A percentile compares a stretch with the other conserved stretches of the same genome.
Conservation (phyloP, 257 asterid genomes). For the Lantana camara region DNA sequence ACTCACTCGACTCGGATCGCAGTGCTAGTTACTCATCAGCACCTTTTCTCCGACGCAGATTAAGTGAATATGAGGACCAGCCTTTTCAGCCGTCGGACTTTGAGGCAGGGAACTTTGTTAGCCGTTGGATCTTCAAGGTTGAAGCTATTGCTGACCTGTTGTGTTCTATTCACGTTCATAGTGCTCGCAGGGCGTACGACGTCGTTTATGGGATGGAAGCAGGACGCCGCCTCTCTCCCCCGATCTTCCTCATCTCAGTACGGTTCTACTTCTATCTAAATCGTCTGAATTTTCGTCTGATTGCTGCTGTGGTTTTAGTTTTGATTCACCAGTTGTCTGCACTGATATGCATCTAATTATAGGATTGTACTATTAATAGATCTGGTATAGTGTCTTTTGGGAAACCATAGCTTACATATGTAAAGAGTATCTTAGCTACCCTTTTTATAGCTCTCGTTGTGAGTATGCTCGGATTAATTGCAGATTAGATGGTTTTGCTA, state of each 20-base stretch:
- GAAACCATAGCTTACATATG: slow-evolving; percentile 8
- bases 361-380: too few relatives aligned
- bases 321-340: slow-evolving; percentile 14
- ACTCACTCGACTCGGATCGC: slow-evolving; percentile 36
- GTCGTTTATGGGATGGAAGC: slow-evolving; percentile 62
- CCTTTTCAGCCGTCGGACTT: slow-evolving; percentile 70
- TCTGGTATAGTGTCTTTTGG: neutral
- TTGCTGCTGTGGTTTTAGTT: slow-evolving; percentile 1
- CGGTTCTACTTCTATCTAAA: neutral
- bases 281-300: slow-evolving; percentile 17
- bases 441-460: slow-evolving; percentile 13
- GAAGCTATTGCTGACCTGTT: slow-evolving; percentile 58
- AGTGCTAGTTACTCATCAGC: slow-evolving; percentile 16
- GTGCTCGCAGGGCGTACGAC: slow-evolving; percentile 54
- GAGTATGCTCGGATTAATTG: neutral
- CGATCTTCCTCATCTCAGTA: slow-evolving; percentile 50
- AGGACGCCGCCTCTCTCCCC: slow-evolving; percentile 32
- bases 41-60: neutral
- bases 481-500: neutral
- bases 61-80: slow-evolving; percentile 45
- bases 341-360: neutral
- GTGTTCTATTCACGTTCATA: slow-evolving; percentile 44
- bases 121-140: slow-evolving; percentile 69
- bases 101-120: slow-evolving; percentile 65
- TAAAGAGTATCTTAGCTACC: slow-evolving; percentile 9